Base-by-base conservation (phyloP, 2,329 filamentous ascomycete genomes). In the Lachnellula subtilissima region DNA sequence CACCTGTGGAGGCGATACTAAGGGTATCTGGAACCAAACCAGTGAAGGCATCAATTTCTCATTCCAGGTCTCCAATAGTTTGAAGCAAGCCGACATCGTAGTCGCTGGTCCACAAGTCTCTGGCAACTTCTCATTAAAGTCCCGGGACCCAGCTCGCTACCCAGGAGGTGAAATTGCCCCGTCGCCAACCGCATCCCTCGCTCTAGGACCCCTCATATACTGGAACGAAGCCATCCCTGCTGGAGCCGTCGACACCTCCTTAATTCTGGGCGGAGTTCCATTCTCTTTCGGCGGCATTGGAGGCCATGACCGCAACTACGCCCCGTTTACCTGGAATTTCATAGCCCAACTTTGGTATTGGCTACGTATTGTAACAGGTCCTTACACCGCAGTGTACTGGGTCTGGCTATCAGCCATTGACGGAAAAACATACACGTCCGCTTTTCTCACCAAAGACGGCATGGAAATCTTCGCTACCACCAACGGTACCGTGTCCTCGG, bases 141-240 rank as follows among this genome's bases (percentile, higher is more conserved):
- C 53, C 12, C 28, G 32, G 6, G 19, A 42, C 32, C 53, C 43
- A 17, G 48, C 53, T 52, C 53, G 43, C n/a, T 55, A 55, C 36
- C 53, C 53, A 32, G 23, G n/a, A 23, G 53, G 53, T 8, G 32
- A 19, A 35, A 8, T 52, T 1, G 48, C 19, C 35, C 48, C 42
- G 2, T 55, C 48, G 28, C 5, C 25, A 14, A 32, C 36, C 5
- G 35, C 42, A 39, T 55, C 53, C 4, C 36, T 55, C 3, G 28
- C 32, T 42, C 39, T 55, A 6, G 48, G 23, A 15, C 53, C 53
- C 19, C 8, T 28, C 8, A 23, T 50, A 15, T 52, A 48, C n/a
- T 55, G 43, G 53, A 51, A 42, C 19, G 53, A 55, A 32, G 19
- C 53, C 19, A 47, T 42, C 19, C 48, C 48, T 12, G 50, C 48